phyloP scores from a whole-genome alignment of 371 early-diverging fungal species.

The Mucor irregularis region DNA sequence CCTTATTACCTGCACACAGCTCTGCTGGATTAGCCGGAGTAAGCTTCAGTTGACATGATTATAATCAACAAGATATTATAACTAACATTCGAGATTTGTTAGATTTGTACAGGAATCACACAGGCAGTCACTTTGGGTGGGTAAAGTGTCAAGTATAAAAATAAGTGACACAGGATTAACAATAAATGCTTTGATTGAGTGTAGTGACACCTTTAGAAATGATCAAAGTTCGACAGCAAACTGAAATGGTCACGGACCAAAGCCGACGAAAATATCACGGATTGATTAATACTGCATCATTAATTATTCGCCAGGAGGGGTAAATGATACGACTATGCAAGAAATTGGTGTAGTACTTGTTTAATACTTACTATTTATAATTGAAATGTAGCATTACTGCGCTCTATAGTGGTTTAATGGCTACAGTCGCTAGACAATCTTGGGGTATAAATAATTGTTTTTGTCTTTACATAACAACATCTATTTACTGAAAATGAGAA shows the following conservation, averaged over 20 bases:
- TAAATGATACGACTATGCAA: conserved; percentile 20
- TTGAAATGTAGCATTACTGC: conserved; percentile 42
- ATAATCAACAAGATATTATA: neutral
- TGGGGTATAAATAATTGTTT: conserved; percentile 37
- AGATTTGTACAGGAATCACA: conserved; percentile 50
- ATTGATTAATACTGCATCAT: conserved; percentile 39
- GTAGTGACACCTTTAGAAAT: conserved; percentile 54
- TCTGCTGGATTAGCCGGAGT: conserved; percentile 55
- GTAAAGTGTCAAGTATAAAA: neutral
- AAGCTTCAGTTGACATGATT: neutral
- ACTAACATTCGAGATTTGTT: neutral
- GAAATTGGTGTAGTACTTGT: neutral
- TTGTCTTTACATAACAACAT: neutral
- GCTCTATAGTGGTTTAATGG: conserved; percentile 50
- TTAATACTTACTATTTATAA: no score
- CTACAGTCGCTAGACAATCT: conserved; percentile 51
- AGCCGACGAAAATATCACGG: conserved; percentile 45
- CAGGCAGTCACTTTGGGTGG: conserved; percentile 52
- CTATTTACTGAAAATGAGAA: neutral
- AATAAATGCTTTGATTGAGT: neutral
- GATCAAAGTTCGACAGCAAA: conserved; percentile 58
- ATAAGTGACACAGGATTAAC: neutral
- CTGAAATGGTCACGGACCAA: conserved; percentile 35
- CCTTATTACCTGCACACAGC: conserved; percentile 43
- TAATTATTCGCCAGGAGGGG: conserved; percentile 51